phyloP scores from a whole-genome alignment of 495 filamentous ascomycete species.

The Eremomyces bilateralis region DNA sequence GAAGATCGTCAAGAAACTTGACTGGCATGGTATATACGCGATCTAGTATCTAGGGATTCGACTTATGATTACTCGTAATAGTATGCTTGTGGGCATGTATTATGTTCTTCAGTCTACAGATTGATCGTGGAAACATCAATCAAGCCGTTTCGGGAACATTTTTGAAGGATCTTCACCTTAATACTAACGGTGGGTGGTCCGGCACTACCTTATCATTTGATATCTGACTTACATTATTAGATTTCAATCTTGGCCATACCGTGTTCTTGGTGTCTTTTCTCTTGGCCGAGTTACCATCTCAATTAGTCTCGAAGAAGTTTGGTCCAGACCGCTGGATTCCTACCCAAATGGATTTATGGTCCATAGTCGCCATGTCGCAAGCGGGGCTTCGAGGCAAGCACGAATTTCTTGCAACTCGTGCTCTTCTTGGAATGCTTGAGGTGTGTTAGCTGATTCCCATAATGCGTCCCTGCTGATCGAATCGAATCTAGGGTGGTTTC shows the following conservation, averaged over 20 bases:
- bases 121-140: no score
- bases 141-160: no score
- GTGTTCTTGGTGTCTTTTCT: slow-evolving; percentile 27
- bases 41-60: no score
- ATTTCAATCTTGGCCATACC: slow-evolving; percentile 8
- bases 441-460: slow-evolving; percentile 28
- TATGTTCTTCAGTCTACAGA: no score
- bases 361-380: slow-evolving; percentile 21
- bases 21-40: no score
- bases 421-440: slow-evolving; percentile 25
- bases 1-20: no score
- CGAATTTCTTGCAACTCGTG: slow-evolving; percentile 22
- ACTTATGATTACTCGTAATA: no score
- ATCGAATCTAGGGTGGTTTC: slow-evolving; percentile 1
- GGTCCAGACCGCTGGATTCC: slow-evolving; percentile 28
- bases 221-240: no score
- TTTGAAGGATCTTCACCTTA: no score
- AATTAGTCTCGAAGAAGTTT: slow-evolving; percentile 26
- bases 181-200: no score
- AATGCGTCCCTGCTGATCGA: neutral
- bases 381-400: slow-evolving; percentile 18
- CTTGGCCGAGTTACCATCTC: slow-evolving; percentile 25
- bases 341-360: slow-evolving; percentile 25
- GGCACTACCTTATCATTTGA: no score
- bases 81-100: no score